Evolutionary conservation across 495 filamentous ascomycete genomes (phyloP), one percentile per base, ranked within the genome.

Genomic region (Penicillium verhagenii): DNA sequence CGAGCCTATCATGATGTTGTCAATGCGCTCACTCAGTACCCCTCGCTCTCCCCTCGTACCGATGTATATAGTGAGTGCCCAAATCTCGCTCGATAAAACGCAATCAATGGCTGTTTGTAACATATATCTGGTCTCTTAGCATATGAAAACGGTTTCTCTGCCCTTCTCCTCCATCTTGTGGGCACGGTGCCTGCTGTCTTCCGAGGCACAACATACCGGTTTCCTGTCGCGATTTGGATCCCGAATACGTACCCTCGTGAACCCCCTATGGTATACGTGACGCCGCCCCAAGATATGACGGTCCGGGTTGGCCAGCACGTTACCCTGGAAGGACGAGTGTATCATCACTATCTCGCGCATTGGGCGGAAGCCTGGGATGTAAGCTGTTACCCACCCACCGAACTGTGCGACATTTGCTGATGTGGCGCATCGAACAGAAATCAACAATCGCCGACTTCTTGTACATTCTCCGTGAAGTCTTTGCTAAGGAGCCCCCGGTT

Each of bases 211-310:
- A 89, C 86, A 11, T 98, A 97, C 71, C 85, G 89, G 50, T 96
- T 97, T 54, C 94, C 94, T 9, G 79, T 98, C 49, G 84, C 90
- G 56, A 59, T 97, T 82, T 98, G 95, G 95, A 81, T 98, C n/a
- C 94, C 95, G 1, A 91, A 94, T 60, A 83, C 85, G 25, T 98
- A 98, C 64, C 95, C 94, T 28, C 81, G 82, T 31, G 88, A 96
- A 61, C 76, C 90, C 6, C 94, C 94, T 0, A 79, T 97, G 14
- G 83, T 83, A 49, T 98, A 96, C 70, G 90, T 97, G 38, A 92
- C 85, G 8, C 92, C 95, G 19, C 87, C 89, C 2, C 86, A 88
- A 57, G 90, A 86, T 63, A 97, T 98, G 91, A 73, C 88, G 48
- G 86, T 97, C 21, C 81, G 92, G 21, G 86, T 91, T 6, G 94